A percentile compares a stretch with the other conserved stretches of the same genome.
Conservation (phyloP, 169 alveolate species). For the Blepharisma undulans region DNA sequence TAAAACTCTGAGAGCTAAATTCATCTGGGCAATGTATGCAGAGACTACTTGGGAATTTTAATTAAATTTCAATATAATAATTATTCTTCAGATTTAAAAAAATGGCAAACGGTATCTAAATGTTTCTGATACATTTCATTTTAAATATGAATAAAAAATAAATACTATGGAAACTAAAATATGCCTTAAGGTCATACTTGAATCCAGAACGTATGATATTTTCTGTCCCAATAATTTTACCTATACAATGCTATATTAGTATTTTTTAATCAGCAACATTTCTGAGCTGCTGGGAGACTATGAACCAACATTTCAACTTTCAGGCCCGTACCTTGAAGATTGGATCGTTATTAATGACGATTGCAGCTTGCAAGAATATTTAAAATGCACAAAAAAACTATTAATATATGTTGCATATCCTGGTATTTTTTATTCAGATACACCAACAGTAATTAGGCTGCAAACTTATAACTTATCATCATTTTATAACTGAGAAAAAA, state of each 20-base stretch:
- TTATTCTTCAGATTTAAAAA: no score
- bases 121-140: background rate
- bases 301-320: background rate
- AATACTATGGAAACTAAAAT: background rate
- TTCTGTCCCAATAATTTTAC: background rate
- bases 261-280: background rate
- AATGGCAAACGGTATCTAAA: background rate
- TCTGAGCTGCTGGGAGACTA: background rate
- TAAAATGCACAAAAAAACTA: background rate
- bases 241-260: background rate
- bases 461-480: background rate
- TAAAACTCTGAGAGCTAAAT: slow-evolving; percentile 91
- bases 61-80: background rate
- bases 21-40: slow-evolving; percentile 99
- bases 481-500: background rate
- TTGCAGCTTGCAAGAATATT: background rate
- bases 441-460: background rate
- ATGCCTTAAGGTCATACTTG: slow-evolving; percentile 4
- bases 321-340: background rate
- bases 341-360: background rate
- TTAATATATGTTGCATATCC: background rate
- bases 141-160: background rate
- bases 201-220: background rate
- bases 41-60: slow-evolving; percentile 91
- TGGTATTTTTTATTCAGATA: background rate